Evolutionary conservation across 768 basidiomycete genomes (phyloP).

Genomic region (Leccinum incarnatum): DNA sequence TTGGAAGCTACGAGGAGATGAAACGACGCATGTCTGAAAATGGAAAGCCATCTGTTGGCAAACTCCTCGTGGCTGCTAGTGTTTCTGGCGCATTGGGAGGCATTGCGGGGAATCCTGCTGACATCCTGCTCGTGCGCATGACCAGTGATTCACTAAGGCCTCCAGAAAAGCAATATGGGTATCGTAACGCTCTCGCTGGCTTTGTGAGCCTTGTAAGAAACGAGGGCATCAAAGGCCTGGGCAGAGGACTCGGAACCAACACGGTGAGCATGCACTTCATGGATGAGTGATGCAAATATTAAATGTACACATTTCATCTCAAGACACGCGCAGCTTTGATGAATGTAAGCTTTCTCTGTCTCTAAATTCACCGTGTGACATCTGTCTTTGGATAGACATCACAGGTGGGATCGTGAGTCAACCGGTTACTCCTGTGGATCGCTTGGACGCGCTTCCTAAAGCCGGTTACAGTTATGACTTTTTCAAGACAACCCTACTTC

Average conservation of each 20-base stretch:
- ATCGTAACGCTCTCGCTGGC: conserved; percentile 76
- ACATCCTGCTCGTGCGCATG: conserved; percentile 81
- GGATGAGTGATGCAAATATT: background rate
- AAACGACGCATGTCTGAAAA: conserved; percentile 54
- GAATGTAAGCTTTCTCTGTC: conserved; percentile 51
- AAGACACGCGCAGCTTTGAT: conserved; percentile 66
- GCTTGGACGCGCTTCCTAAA: conserved; percentile 1
- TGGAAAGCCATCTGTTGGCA: conserved; percentile 50
- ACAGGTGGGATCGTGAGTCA: conserved; percentile 78
- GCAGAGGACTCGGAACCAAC: conserved; percentile 77
- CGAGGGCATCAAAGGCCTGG: conserved; percentile 69
- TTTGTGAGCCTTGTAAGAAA: conserved; percentile 59
- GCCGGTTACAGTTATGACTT: conserved; percentile 60
- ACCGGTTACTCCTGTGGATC: background rate
- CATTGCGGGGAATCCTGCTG: conserved; percentile 77
- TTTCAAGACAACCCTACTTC: conserved; percentile 61
- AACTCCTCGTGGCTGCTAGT: conserved; percentile 62
- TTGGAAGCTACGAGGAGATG: conserved; percentile 79
- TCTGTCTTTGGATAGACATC: conserved; percentile 48
- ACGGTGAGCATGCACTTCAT: conserved; percentile 43
- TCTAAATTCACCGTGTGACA: conserved; percentile 3
- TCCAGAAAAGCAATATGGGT: conserved; percentile 70
- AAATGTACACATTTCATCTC: conserved; percentile 5
- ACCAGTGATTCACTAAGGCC: conserved; percentile 80
- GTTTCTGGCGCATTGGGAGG: conserved; percentile 81